Conservation (phyloP, 2,329 filamentous ascomycete species). For the Botrytis porri region DNA sequence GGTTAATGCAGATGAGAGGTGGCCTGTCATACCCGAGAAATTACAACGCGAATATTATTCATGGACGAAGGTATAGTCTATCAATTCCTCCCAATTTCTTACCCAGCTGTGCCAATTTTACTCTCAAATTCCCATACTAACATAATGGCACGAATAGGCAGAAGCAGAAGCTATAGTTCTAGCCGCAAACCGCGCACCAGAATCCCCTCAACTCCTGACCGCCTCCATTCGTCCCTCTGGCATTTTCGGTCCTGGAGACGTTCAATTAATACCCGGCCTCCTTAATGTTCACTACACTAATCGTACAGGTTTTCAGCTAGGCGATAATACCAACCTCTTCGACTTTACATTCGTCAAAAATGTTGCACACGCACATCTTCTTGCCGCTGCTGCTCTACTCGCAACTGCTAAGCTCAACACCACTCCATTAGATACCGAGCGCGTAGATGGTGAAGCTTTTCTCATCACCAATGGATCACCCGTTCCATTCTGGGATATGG, state of each 20-base stretch:
- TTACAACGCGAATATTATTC: constrained; percentile 80
- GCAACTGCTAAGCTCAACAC: constrained; percentile 39
- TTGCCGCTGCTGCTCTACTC: constrained; percentile 61
- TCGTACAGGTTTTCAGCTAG: constrained; percentile 76
- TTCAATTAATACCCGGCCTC: constrained; percentile 69
- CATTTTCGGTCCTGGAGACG: constrained; percentile 89
- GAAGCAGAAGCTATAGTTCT: constrained; percentile 80
- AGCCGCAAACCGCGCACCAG: constrained; percentile 63
- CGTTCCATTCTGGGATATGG: constrained; percentile 88
- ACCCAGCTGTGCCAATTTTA: neutral
- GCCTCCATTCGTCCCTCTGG: constrained; percentile 79
- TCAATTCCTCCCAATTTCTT: neutral
- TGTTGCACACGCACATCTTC: constrained; percentile 74
- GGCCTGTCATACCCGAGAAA: constrained; percentile 70
- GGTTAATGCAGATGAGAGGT: constrained; percentile 79
- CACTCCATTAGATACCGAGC: constrained; percentile 66
- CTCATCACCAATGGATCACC: constrained; percentile 84
- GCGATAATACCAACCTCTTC: constrained; percentile 67
- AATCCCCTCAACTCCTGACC: constrained; percentile 59
- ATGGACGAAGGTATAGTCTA: constrained; percentile 63
- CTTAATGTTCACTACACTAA: constrained; percentile 66
- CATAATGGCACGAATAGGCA: constrained; percentile 45
- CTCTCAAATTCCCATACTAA: neutral
- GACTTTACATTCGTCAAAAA: constrained; percentile 71
- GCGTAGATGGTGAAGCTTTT: constrained; percentile 81